These are phyloP conservation scores for Tulasnella sp. DNA, from an alignment of 768 basidiomycete genomes.

Conservation along the genomic window DNA sequence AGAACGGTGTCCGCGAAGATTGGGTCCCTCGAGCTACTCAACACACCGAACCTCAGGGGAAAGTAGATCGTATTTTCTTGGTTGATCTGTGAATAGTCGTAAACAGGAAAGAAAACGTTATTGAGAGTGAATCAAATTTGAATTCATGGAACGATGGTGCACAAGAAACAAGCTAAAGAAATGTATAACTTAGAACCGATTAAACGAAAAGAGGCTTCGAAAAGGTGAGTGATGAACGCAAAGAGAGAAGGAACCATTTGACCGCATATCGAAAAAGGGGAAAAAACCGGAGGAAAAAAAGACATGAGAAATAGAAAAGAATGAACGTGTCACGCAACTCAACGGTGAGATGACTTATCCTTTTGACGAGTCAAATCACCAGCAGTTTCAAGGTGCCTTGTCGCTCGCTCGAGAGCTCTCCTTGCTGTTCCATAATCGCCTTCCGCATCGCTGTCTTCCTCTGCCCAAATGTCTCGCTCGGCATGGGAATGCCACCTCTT, in stretches of 20 bases:
- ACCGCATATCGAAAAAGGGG: background rate
- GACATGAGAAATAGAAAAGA: background rate
- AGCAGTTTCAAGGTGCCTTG: conserved; percentile 26
- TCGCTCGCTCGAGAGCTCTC: conserved; percentile 42
- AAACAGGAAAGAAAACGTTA: no score
- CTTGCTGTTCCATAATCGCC: conserved; percentile 56
- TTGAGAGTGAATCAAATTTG: background rate
- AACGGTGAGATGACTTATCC: background rate
- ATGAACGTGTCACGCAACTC: background rate
- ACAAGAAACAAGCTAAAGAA: background rate
- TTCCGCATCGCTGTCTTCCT: conserved; percentile 67
- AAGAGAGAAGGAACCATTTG: background rate
- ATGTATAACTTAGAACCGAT: background rate
- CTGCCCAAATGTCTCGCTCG: conserved; percentile 47
- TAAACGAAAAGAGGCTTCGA: background rate
- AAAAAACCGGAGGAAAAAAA: background rate
- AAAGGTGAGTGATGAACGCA: background rate
- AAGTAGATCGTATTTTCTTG: no score
- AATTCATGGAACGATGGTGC: background rate
- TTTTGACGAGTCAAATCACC: background rate
- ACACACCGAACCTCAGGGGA: no score
- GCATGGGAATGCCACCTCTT: background rate
- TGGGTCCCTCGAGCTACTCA: no score
- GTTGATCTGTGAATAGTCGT: no score
- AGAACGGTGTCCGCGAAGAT: no score